A percentile compares a stretch with the other conserved stretches of the same genome.
Evolutionary conservation across 2,329 filamentous ascomycete genomes (phyloP).

Genomic region (Aspergillus sp.): DNA sequence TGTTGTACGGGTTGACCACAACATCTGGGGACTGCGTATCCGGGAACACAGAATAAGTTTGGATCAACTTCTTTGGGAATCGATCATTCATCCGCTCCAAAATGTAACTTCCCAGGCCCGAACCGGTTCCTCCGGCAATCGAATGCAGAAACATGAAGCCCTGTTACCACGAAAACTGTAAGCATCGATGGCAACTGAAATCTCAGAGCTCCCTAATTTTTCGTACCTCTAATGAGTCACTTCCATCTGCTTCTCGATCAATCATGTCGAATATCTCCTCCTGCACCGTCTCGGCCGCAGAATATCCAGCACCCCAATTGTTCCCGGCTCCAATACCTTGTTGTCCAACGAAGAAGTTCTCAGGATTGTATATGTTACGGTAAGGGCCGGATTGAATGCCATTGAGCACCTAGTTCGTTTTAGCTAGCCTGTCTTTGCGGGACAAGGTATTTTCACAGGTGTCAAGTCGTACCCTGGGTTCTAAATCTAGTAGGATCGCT

Average conservation of each 20-base stretch:
- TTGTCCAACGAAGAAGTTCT: conserved; percentile 97
- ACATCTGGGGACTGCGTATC: conserved; percentile 87
- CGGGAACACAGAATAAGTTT: conserved; percentile 97
- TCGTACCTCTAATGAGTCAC: conserved; percentile 79
- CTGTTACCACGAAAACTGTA: conserved; percentile 29
- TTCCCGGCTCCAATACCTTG: conserved; percentile 90
- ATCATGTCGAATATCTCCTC: conserved; percentile 99
- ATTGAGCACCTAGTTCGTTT: conserved; percentile 61
- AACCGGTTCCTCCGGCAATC: conserved; percentile 93
- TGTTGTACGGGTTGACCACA: conserved; percentile 98
- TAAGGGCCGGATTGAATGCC: conserved; percentile 88
- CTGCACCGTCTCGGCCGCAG: conserved; percentile 80
- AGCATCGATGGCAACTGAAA: neutral
- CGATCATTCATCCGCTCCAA: conserved; percentile 93
- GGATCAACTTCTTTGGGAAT: conserved; percentile 97
- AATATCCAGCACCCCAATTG: conserved; percentile 96
- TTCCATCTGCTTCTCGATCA: conserved; percentile 94
- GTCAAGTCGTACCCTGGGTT: conserved; percentile 61
- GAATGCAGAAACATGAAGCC: conserved; percentile 99
- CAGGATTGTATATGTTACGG: conserved; percentile 98
- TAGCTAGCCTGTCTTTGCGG: neutral
- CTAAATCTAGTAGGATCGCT: conserved; percentile 89
- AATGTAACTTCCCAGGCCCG: conserved; percentile 88
- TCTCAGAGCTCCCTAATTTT: neutral
- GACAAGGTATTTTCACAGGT: neutral